Base-by-base conservation (phyloP, 148 eudicot genomes). In the Persicaria maculosa region DNA sequence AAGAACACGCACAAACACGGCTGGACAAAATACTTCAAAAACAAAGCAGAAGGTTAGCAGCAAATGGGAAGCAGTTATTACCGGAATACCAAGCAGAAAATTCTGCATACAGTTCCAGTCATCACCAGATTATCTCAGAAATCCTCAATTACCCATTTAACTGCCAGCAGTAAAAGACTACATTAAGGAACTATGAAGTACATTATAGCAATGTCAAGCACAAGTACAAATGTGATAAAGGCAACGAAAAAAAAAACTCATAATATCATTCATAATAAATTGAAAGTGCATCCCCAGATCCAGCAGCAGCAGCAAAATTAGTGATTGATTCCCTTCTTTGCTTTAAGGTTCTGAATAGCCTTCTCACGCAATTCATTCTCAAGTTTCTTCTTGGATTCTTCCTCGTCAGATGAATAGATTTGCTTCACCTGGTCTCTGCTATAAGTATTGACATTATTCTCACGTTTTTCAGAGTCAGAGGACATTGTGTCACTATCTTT, bases 301-400 rank as follows among this genome's bases (percentile, higher is more conserved):
- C 70, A 65, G 43, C 47, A 65, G 70, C 70, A 5, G 70, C 16
- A 80, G 67, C 71, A 81, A 72, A 77, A 77, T 84, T 82, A 96
- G 80, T 74, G 90, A 74, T 84, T 81, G 75, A 77, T 76, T 76
- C 99, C 97, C 88, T 87, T 96, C 81, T 92, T 92, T 50, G 97
- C 99, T 84, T 91, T 83, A 71, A 92, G 89, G 0, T 92, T 86
- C 83, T 96, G 93, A 76, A 96, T 89, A 67, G 99, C 97, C 86
- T 87, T 96, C 80, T 90, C 88, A 67, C 97, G 90, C 9, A 96
- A 82, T 80, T 91, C 99, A 73, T 90, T 92, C 89, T 92, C 99
- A 75, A 92, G 90, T 79, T 77, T 88, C 80, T 90, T 96, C 84
- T 86, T 88, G 50, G 89, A 72, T 48, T 84, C 88, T 48, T 90